phyloP scores from a whole-genome alignment of 164 flowering plant species.

The Platanus orientalis region DNA sequence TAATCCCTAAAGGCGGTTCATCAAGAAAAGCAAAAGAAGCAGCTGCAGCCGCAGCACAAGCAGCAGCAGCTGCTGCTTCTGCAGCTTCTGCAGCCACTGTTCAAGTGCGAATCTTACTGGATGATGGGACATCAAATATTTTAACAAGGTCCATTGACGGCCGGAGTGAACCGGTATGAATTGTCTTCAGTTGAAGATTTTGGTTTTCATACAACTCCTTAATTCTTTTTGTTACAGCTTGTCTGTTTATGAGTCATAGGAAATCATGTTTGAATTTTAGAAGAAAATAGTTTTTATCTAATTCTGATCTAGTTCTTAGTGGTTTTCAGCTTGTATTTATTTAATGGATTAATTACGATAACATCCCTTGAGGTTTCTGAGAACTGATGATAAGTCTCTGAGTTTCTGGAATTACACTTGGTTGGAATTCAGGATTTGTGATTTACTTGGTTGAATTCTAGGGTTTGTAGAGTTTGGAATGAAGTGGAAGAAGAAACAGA shows the following conservation, averaged over 20 bases:
- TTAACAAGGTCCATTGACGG: constrained; percentile 82
- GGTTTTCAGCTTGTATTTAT: background rate
- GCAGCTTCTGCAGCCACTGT: constrained; percentile 88
- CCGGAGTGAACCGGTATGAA: constrained; percentile 80
- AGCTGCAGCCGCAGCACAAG: constrained; percentile 94
- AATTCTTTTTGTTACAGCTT: background rate
- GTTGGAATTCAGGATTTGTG: too few species aligned
- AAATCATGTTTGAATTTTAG: too few species aligned
- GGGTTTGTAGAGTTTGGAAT: too few species aligned
- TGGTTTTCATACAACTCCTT: background rate
- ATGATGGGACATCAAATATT: constrained; percentile 94
- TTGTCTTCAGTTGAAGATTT: background rate
- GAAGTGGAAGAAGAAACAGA: too few species aligned
- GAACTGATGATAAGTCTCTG: too few species aligned
- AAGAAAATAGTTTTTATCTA: background rate
- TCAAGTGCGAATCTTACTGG: constrained; percentile 91
- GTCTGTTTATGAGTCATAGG: background rate
- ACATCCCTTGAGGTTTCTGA: too few species aligned
- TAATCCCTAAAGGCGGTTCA: constrained; percentile 80
- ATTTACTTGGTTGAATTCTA: too few species aligned
- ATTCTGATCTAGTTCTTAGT: background rate
- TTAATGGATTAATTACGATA: too few species aligned
- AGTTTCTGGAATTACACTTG: too few species aligned
- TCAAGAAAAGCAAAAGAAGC: constrained; percentile 97
- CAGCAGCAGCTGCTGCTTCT: constrained; percentile 89